Evolutionary conservation across 78 protist genomes (phyloP), one percentile per base, ranked within the genome.

Genomic region (Dictyostelium citrinum): DNA sequence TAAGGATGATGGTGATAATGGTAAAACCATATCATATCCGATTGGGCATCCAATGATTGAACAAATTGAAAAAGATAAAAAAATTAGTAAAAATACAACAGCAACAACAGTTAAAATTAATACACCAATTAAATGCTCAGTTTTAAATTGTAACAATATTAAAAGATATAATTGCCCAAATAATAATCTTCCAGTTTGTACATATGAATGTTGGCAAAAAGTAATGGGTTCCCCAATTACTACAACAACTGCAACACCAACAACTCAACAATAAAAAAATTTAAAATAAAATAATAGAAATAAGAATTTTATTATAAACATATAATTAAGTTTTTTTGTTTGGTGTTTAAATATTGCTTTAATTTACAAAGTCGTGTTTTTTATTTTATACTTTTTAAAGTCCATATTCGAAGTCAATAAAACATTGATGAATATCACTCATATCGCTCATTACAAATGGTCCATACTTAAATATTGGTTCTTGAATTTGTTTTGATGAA

Each of bases 371-470:
- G 20, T 55, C 17, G 29, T 37, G 46, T 7, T 35, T 37, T 6
- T 22, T 24, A 5, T 72, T 27, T 14, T 39, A 2, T 11, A 41
- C 11, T 41, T 12, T 43, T 72, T 37, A 72, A 14, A 29, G 27
- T 12, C 79, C 79, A 33, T 37, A 72, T 35, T 37, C 68, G 31
- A 78, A 97, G 91, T 97, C 98, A 1, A 7, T 39, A 68, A 80
- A 70, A 33, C 96, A 95, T 80, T 97, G 95, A 51, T 14, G 17
- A 45, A 97, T 41, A 90, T 97, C 98, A 33, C 67, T 82, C 58
- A 80, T 68, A 33, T 97, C 90, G 90, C 86, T 96, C 98, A 97
- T 97, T 49, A 96, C 98, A 58, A 97, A 97, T 10, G 98, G 98
- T 2, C 98, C 98, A 35, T 33, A 80, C 43, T 78, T 72, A 4